Evolutionary conservation across 192 early-diverging fungal genomes (phyloP).

Genomic region (Umbelopsis vinacea): DNA sequence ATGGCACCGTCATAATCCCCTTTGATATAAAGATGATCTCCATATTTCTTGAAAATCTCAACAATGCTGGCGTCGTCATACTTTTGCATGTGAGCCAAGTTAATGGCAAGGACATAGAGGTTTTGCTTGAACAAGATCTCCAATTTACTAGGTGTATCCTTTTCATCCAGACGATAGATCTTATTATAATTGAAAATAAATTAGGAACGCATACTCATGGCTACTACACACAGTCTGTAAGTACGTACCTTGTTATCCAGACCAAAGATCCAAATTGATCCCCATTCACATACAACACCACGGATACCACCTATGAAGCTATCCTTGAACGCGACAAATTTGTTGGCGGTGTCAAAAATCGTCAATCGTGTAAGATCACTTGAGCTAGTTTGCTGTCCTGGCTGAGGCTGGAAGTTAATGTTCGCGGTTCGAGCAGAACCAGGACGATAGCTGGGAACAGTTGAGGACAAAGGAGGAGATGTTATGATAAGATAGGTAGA

Average conservation of each 20-base stretch:
- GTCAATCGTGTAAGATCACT: slow-evolving; percentile 64
- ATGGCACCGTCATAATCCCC: slow-evolving; percentile 91
- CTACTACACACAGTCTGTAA: neutral
- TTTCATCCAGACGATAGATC: slow-evolving; percentile 85
- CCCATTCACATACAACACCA: slow-evolving; percentile 86
- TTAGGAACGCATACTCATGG: neutral
- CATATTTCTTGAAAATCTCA: slow-evolving; percentile 94
- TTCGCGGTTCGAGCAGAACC: slow-evolving; percentile 22
- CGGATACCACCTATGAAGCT: slow-evolving; percentile 72
- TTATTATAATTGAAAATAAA: slow-evolving; percentile 43
- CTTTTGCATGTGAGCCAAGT: slow-evolving; percentile 79
- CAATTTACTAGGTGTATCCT: slow-evolving; percentile 83
- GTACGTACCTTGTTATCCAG: slow-evolving; percentile 65
- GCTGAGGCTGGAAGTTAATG: slow-evolving; percentile 24
- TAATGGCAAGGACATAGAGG: slow-evolving; percentile 87
- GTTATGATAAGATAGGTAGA: slow-evolving; percentile 74
- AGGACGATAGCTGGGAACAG: slow-evolving; percentile 40
- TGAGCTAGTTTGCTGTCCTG: slow-evolving; percentile 27
- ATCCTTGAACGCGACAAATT: slow-evolving; percentile 87
- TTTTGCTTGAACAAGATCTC: slow-evolving; percentile 91
- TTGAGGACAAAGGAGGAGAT: slow-evolving; percentile 57
- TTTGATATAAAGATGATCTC: slow-evolving; percentile 83
- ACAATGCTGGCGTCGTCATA: slow-evolving; percentile 84
- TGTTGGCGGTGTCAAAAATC: slow-evolving; percentile 91
- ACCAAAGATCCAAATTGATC: slow-evolving; percentile 86